phyloP scores from a whole-genome alignment of 371 early-diverging fungal genomes.

The Mucor plumbeus region DNA sequence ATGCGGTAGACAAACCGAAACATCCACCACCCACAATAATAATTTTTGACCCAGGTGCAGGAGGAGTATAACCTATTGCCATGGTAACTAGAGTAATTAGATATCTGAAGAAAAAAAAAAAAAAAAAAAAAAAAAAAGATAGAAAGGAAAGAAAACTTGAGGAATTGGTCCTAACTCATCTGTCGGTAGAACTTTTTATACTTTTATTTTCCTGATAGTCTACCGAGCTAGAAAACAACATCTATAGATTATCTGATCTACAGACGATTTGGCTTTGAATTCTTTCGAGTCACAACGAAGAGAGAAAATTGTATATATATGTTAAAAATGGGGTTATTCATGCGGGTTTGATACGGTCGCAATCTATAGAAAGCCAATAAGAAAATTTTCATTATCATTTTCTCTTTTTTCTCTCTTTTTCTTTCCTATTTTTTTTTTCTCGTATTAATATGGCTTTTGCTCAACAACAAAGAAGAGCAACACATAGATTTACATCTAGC shows the following conservation, averaged over 20 bases:
- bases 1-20: conserved; percentile 60
- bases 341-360: background rate
- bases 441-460: conserved; percentile 49
- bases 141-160: too few relatives aligned
- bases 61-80: conserved; percentile 19
- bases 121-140: background rate
- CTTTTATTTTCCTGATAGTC: background rate
- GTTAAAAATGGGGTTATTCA: background rate
- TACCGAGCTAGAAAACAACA: background rate
- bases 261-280: background rate
- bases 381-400: background rate
- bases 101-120: background rate
- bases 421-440: conserved; percentile 14
- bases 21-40: conserved; percentile 61
- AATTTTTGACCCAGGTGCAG: conserved; percentile 30
- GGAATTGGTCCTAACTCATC: background rate
- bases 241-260: conserved; percentile 6
- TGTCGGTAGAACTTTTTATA: conserved; percentile 8
- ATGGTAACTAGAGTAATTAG: background rate
- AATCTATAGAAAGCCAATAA: background rate
- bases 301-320: background rate
- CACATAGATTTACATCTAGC: conserved; percentile 15
- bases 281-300: background rate
- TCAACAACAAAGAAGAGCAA: conserved; percentile 48
- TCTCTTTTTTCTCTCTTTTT: conserved; percentile 5